A percentile compares a stretch with the other conserved stretches of the same genome.
Evolutionary conservation across 2,329 filamentous ascomycete genomes (phyloP).

Genomic region (Cercospora sp.): DNA sequence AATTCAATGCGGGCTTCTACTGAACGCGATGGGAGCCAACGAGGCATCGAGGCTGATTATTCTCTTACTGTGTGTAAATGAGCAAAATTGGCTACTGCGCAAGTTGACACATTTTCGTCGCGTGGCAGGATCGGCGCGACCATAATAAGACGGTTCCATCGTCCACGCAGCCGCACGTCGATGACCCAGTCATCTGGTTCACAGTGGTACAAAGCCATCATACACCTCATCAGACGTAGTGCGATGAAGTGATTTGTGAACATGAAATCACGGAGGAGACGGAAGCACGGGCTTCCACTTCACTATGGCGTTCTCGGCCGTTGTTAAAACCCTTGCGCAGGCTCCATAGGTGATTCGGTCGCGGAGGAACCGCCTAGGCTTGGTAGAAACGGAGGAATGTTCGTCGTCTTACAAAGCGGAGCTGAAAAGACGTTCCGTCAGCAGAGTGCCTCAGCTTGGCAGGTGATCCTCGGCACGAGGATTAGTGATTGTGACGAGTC

Average conservation of each 20-base stretch:
- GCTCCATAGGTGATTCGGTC: not conserved
- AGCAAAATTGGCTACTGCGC: not conserved
- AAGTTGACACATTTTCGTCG: not conserved
- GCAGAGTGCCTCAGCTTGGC: not conserved
- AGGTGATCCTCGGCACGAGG: not conserved
- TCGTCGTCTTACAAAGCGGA: not conserved
- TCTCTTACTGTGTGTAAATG: not conserved
- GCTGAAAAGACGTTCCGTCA: not conserved
- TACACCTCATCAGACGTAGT: not conserved
- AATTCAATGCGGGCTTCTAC: slow-evolving; percentile 8
- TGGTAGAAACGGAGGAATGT: not conserved
- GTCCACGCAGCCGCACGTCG: not conserved
- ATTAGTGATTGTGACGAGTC: not conserved
- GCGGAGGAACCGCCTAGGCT: not conserved
- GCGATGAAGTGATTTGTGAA: not conserved
- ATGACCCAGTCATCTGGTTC: not conserved
- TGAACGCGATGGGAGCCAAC: slow-evolving; percentile 8
- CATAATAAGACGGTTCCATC: not conserved
- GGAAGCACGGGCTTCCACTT: not conserved
- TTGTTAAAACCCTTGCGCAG: not conserved
- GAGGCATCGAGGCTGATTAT: slow-evolving; percentile 11
- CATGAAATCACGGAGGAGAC: not conserved
- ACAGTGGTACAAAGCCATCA: not conserved
- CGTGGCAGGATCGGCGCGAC: not conserved
- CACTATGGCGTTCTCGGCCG: not conserved